phyloP scores from a whole-genome alignment of 768 basidiomycete genomes.

The Leccinum subgranulosum region DNA sequence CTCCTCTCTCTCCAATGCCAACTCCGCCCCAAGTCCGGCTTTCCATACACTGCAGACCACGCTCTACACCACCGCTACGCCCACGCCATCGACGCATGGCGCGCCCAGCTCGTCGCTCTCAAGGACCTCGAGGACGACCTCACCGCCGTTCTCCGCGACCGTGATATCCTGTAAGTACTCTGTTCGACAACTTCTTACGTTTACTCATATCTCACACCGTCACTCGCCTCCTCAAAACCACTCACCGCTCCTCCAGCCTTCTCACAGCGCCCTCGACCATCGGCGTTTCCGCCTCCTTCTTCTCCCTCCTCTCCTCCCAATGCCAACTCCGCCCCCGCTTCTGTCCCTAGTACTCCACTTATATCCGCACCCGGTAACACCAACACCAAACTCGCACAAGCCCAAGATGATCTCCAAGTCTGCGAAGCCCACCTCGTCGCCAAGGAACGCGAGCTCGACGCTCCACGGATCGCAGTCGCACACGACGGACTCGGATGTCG shows the following conservation, averaged over 20 bases:
- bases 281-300: constrained; percentile 40
- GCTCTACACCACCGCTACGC: too few species aligned
- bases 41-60: too few species aligned
- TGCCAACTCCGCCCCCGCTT: constrained; percentile 15
- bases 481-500: too few species aligned
- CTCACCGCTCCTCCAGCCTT: constrained; percentile 29
- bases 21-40: too few species aligned
- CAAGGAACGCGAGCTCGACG: constrained; percentile 64
- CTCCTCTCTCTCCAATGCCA: too few species aligned
- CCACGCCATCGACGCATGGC: constrained; percentile 61
- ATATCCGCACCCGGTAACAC: constrained; percentile 10
- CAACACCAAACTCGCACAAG: constrained; percentile 52
- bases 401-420: too few species aligned
- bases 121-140: constrained; percentile 74
- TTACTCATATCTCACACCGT: constrained; percentile 40
- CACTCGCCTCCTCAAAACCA: constrained; percentile 71
- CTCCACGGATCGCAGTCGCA: too few species aligned
- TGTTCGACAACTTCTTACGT: too few species aligned
- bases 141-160: constrained; percentile 57
- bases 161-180: constrained; percentile 67
- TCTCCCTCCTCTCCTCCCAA: too few species aligned
- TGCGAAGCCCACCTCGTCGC: constrained; percentile 51
- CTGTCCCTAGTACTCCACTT: neutral
- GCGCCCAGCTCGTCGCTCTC: constrained; percentile 54
- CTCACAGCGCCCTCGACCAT: constrained; percentile 9